phyloP scores from a whole-genome alignment of 2,329 filamentous ascomycete species.

The Metarhizium album region DNA sequence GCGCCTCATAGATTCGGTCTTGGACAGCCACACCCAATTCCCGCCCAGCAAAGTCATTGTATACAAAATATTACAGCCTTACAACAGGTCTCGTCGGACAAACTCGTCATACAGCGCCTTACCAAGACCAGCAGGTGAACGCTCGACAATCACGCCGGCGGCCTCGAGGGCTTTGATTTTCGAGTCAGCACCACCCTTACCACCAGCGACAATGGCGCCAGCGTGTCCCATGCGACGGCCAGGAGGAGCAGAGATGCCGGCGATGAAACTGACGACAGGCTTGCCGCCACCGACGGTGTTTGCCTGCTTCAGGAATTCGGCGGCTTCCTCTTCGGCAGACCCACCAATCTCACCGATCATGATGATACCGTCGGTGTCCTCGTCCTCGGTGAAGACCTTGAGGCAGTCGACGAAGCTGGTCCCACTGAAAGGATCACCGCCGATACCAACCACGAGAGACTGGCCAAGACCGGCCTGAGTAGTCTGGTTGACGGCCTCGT shows the following conservation, averaged over 20 bases:
- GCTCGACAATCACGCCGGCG: conserved; percentile 92
- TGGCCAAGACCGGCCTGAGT: conserved; percentile 94
- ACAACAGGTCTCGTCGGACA: conserved; percentile 90
- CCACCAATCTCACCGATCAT: conserved; percentile 99
- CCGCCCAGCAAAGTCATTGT: background rate
- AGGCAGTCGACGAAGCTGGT: conserved; percentile 99
- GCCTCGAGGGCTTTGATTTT: conserved; percentile 93
- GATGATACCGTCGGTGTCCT: conserved; percentile 97
- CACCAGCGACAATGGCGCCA: conserved; percentile 92
- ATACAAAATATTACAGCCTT: conserved; percentile 24
- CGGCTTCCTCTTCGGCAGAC: conserved; percentile 93
- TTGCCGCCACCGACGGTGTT: conserved; percentile 79
- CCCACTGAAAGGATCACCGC: conserved; percentile 95
- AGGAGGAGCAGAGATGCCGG: conserved; percentile 92
- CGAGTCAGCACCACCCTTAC: conserved; percentile 94
- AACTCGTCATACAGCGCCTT: conserved; percentile 94
- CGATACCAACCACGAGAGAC: conserved; percentile 95
- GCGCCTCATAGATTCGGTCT: conserved; percentile 11
- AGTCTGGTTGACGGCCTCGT: conserved; percentile 99
- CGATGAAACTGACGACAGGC: conserved; percentile 96
- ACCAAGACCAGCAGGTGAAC: conserved; percentile 81
- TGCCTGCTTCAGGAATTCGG: conserved; percentile 86
- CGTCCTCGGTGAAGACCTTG: conserved; percentile 89
- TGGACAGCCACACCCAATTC: conserved; percentile 2
- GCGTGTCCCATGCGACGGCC: conserved; percentile 98